Evolutionary conservation across 768 basidiomycete species (phyloP), one percentile per base, ranked within the genome.

Genomic region (Tulasnella sp.): DNA sequence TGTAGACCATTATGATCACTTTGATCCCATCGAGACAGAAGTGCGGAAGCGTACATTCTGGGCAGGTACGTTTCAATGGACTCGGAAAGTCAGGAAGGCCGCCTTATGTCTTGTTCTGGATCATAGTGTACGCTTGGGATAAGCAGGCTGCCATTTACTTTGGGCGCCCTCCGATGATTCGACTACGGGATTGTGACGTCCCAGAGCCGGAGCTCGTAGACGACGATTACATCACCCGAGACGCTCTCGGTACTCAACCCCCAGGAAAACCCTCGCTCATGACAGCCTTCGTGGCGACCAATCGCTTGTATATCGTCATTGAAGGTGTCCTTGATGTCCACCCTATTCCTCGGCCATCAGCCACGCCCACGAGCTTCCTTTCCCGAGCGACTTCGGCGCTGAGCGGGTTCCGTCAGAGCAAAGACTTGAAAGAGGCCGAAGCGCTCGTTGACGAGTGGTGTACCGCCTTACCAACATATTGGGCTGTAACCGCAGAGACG

Each of bases 1-100:
- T 52, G 91, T 92, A 0, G 93, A 95, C 79, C 90, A 89, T 17
- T 85, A 84, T 78, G 93, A 93, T 80, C 91, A 93, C 81, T 97
- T 97, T 82, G 91, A 95, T 83, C 88, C 92, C 11, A 91, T 96
- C 78, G 95, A 96, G 82, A 91, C 93, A 77, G 94, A 97, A 82
- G 90, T 95, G 37, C 88, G 96, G 76, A 97, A 96, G 83, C 90
- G 95, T 79, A 97, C 96, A 0, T 97, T 97, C 83, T 97, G 95
- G 94, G 93, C 93, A 77, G 74, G 74, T 75, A n/a, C 31, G 74
- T 75, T 22, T 29, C 37, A 1, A 11, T 22, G 17, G 4, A 67
- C 8, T 64, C 29, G 54, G 74, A 38, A 34, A n/a, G 25, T 25
- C 6, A 22, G 34, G 15, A 15, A 67, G 22, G 17, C 14, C 39